Conservation (phyloP, 1,284 basidiomycete species). For the Sporisorium scitamineum region DNA sequence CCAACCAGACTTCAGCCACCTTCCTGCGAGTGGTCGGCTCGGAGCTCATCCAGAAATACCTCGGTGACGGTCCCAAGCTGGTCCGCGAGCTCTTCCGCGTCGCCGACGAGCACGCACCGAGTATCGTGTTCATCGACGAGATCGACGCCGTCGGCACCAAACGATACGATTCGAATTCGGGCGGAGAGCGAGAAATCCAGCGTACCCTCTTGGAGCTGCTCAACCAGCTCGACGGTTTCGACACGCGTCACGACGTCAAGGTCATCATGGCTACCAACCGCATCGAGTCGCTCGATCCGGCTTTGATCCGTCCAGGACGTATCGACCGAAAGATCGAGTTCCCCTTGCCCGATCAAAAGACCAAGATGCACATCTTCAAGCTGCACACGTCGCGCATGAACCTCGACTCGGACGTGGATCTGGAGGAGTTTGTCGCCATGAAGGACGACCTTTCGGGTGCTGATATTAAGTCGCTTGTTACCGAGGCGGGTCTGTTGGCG, state of each 20-base stretch:
- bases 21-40: constrained; percentile 98
- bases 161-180: constrained; percentile 71
- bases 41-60: constrained; percentile 98
- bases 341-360: constrained; percentile 67
- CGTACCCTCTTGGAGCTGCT: constrained; percentile 71
- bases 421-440: constrained; percentile 94
- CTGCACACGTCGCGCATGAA: constrained; percentile 97
- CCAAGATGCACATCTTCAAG: constrained; percentile 86
- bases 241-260: constrained; percentile 98
- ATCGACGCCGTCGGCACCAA: constrained; percentile 72
- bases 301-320: constrained; percentile 96
- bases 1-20: constrained; percentile 98
- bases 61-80: constrained; percentile 82
- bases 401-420: constrained; percentile 87
- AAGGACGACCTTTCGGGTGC: constrained; percentile 98
- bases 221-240: constrained; percentile 94
- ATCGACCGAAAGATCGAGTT: constrained; percentile 93
- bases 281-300: constrained; percentile 95
- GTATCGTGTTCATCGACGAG: constrained; percentile 72
- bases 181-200: constrained; percentile 71
- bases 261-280: constrained; percentile 86
- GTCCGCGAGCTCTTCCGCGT: constrained; percentile 72
- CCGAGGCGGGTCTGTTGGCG: constrained; percentile 94
- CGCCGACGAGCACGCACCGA: constrained; percentile 71
- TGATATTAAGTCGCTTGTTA: constrained; percentile 81